Percentiles rank a stretch among this genome's conserved stretches.
These are phyloP conservation scores for Kazachstania kunashirensis DNA, from an alignment of 805 yeast genomes.

Conservation along the genomic window DNA sequence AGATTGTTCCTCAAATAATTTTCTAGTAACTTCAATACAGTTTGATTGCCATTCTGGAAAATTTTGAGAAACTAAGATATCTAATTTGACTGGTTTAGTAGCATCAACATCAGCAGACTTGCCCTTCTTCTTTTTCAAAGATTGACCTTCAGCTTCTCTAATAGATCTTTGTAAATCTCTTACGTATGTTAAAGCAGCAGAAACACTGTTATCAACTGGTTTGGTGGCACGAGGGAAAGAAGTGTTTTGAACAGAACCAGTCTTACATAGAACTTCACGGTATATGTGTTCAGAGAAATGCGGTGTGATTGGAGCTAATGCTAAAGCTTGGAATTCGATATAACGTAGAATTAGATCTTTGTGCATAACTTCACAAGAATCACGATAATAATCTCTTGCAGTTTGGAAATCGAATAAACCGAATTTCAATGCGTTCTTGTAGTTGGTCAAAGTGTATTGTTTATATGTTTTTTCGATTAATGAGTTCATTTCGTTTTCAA, in stretches of 20 bases:
- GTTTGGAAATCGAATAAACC: conserved; percentile 93
- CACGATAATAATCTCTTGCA: conserved; percentile 94
- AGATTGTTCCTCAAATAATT: conserved; percentile 54
- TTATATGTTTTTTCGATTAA: conserved; percentile 66
- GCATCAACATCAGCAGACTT: conserved; percentile 67
- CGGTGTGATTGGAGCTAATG: conserved; percentile 89
- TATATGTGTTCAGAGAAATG: conserved; percentile 88
- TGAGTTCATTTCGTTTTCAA: conserved; percentile 85
- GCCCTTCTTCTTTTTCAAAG: conserved; percentile 81
- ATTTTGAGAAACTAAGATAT: conserved; percentile 65
- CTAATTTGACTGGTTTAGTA: conserved; percentile 60
- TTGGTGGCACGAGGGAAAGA: conserved; percentile 69
- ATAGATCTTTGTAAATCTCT: conserved; percentile 70
- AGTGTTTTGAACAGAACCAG: conserved; percentile 60
- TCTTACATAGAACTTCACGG: conserved; percentile 66
- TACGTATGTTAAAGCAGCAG: conserved; percentile 69
- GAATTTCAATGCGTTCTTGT: conserved; percentile 79
- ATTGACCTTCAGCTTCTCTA: conserved; percentile 87
- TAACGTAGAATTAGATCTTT: conserved; percentile 69
- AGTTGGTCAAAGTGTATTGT: conserved; percentile 63
- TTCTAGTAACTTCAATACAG: conserved; percentile 71
- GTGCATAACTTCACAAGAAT: conserved; percentile 62
- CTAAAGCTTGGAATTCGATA: conserved; percentile 75
- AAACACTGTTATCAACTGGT: conserved; percentile 50
- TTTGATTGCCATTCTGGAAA: conserved; percentile 89